These are phyloP conservation scores for Nicotiana tabacum DNA, from an alignment of 257 asterid genomes.

Conservation along the genomic window DNA sequence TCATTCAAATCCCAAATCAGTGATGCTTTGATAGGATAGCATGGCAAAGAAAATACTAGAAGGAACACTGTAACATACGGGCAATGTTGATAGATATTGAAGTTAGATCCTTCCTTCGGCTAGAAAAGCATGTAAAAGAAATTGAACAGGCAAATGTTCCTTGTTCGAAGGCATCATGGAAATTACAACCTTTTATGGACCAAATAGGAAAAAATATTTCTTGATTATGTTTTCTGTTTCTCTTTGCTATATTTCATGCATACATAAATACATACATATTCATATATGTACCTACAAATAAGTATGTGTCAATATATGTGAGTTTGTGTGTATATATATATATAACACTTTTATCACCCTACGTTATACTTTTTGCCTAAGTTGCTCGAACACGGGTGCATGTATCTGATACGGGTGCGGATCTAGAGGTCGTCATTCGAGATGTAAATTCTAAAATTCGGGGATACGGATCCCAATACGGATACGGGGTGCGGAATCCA, in stretches of 20 bases:
- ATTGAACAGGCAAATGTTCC: neutral
- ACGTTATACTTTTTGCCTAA: neutral
- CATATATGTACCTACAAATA: neutral
- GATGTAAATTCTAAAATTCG: too few species aligned
- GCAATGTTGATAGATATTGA: neutral
- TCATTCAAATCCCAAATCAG: neutral
- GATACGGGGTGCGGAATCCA: too few species aligned
- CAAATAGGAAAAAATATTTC: neutral
- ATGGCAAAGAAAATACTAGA: neutral
- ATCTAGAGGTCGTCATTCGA: too few species aligned
- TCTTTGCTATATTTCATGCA: neutral
- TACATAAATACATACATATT: neutral
- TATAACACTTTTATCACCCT: neutral
- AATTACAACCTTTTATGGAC: neutral
- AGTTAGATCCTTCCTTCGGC: neutral
- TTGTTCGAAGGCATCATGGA: neutral
- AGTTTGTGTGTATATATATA: neutral
- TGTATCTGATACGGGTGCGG: too few species aligned
- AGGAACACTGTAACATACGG: neutral
- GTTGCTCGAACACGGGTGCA: too few species aligned
- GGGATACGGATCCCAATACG: too few species aligned
- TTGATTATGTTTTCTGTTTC: neutral
- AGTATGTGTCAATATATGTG: neutral
- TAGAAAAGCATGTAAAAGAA: neutral
- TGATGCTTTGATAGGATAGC: neutral